Conservation (phyloP, 106 monocot genomes). For the Dendrobium officinale region DNA sequence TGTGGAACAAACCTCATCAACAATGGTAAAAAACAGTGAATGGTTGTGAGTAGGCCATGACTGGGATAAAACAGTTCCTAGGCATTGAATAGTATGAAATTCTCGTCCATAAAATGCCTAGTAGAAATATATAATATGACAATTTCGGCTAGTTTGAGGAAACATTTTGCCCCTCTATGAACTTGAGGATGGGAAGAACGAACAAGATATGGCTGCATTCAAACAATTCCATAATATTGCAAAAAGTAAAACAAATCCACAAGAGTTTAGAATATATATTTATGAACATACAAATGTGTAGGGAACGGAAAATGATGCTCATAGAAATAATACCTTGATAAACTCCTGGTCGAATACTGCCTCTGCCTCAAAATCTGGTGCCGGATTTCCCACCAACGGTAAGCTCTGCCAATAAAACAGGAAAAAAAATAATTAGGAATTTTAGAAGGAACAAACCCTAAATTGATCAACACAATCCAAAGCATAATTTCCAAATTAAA, state of each 20-base stretch:
- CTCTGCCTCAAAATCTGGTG: conserved; percentile 84
- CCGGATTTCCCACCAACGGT: conserved; percentile 77
- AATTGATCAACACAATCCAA: background rate
- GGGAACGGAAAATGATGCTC: background rate
- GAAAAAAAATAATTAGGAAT: background rate
- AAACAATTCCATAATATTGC: background rate
- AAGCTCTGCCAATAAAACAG: conserved; percentile 5
- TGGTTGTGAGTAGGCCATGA: too few species aligned
- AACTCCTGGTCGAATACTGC: conserved; percentile 94
- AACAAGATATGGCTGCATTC: background rate
- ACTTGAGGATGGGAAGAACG: background rate
- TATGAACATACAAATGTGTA: background rate
- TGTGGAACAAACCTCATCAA: too few species aligned
- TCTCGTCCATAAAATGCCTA: too few species aligned
- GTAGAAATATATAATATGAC: too few species aligned
- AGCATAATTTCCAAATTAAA: background rate
- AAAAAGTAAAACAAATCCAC: background rate
- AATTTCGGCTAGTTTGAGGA: too few species aligned
- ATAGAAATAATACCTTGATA: conserved; percentile 44
- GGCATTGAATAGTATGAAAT: too few species aligned
- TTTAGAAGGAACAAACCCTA: background rate
- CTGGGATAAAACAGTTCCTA: too few species aligned
- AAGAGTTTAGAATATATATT: too few species aligned
- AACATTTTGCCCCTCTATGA: background rate
- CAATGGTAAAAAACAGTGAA: too few species aligned